A percentile compares a stretch with the other conserved stretches of the same genome.
Evolutionary conservation across 306 rosid genomes (phyloP).

Genomic region (Parietaria judaica): DNA sequence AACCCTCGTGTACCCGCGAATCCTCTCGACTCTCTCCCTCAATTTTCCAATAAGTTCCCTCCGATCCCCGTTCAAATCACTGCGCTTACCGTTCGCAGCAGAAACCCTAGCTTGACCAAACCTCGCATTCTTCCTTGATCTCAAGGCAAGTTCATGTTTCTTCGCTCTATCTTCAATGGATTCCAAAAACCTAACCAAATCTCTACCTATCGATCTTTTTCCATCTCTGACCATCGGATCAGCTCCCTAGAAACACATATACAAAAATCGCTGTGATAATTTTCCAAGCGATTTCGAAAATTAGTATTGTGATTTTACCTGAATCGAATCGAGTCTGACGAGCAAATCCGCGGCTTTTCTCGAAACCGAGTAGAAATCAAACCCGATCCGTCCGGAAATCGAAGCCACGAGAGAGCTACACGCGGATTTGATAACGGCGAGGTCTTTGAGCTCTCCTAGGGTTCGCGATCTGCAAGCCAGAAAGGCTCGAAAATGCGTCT

Average conservation of each 20-base stretch:
- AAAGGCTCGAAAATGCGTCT: slow-evolving; percentile 75
- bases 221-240: slow-evolving; percentile 67
- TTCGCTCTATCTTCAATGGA: slow-evolving; percentile 57
- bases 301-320: slow-evolving; percentile 27
- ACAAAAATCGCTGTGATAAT: not conserved
- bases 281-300: not conserved
- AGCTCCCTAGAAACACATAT: slow-evolving; percentile 32
- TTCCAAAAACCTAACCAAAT: slow-evolving; percentile 59
- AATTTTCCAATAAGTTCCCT: slow-evolving; percentile 48
- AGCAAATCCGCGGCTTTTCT: slow-evolving; percentile 55
- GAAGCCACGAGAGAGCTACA: slow-evolving; percentile 51
- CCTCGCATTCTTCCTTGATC: slow-evolving; percentile 33
- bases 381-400: slow-evolving; percentile 24
- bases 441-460: slow-evolving; percentile 70
- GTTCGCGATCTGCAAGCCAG: slow-evolving; percentile 82
- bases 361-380: slow-evolving; percentile 46
- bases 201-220: slow-evolving; percentile 52
- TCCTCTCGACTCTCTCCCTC: slow-evolving; percentile 69
- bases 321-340: slow-evolving; percentile 57
- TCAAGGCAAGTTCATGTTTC: slow-evolving; percentile 29
- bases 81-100: slow-evolving; percentile 4
- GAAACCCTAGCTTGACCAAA: slow-evolving; percentile 28
- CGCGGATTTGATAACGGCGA: slow-evolving; percentile 57
- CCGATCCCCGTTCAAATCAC: slow-evolving; percentile 31
- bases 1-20: slow-evolving; percentile 40